These are phyloP conservation scores for Auricularia sp. DNA, from an alignment of 768 basidiomycete species.

Conservation along the genomic window DNA sequence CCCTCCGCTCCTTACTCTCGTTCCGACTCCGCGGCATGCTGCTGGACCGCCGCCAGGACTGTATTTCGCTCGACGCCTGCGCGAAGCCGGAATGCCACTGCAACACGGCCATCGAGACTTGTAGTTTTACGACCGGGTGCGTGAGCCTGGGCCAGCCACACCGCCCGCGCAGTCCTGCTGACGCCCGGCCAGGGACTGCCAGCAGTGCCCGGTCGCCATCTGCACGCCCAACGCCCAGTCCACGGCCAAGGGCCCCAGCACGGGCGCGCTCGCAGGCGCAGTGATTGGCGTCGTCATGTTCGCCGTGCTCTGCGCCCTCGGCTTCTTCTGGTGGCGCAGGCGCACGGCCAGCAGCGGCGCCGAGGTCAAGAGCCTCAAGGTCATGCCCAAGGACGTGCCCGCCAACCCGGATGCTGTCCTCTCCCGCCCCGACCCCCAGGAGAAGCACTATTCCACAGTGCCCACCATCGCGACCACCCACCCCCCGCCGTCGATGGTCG, in stretches of 20 bases:
- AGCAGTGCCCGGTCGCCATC: neutral
- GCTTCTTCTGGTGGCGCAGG: constrained; percentile 60
- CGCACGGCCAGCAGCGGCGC: constrained; percentile 24
- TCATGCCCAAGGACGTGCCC: constrained; percentile 41
- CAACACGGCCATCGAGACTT: neutral
- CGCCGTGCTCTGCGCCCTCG: constrained; percentile 38
- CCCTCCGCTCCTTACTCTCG: neutral
- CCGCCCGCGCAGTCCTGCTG: neutral
- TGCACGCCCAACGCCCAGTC: neutral
- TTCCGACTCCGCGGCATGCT: neutral
- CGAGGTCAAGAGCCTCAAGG: constrained; percentile 25
- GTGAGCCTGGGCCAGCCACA: neutral
- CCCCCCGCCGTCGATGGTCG: neutral
- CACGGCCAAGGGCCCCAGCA: constrained; percentile 35
- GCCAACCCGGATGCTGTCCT: constrained; percentile 71
- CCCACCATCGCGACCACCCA: constrained; percentile 11
- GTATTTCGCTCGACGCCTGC: neutral
- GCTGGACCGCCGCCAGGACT: neutral
- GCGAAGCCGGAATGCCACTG: neutral
- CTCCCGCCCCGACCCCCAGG: constrained; percentile 71
- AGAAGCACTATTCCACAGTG: constrained; percentile 38
- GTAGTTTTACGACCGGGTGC: neutral
- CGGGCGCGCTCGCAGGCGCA: constrained; percentile 66
- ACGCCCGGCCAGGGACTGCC: neutral
- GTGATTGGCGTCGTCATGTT: constrained; percentile 56